Percentiles rank a stretch among this genome's conserved stretches.
phyloP scores from a whole-genome alignment of 106 monocot genomes.

The Apostasia shenzhenica region DNA sequence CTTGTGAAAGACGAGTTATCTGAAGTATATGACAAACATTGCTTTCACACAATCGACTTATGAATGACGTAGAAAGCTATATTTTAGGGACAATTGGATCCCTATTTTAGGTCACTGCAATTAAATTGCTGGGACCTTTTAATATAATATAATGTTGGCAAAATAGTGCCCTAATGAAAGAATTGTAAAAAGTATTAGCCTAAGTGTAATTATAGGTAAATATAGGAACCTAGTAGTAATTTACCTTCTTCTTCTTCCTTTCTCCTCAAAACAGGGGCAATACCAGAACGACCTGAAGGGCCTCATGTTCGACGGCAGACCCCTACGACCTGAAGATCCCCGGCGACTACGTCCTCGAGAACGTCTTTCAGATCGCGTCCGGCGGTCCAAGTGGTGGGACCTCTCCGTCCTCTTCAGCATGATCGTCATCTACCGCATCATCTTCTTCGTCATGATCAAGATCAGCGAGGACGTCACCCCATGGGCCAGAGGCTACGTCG shows the following conservation, averaged over 20 bases:
- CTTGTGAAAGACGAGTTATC: too few relatives aligned
- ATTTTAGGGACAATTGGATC: too few relatives aligned
- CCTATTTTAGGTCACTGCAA: too few relatives aligned
- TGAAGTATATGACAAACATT: too few relatives aligned
- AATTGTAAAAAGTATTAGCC: too few relatives aligned
- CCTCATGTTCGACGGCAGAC: constrained; percentile 48
- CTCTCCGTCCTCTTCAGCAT: constrained; percentile 55
- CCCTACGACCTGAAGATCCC: constrained; percentile 52
- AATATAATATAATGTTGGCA: too few relatives aligned
- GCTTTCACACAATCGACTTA: too few relatives aligned
- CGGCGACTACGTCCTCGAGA: constrained; percentile 51
- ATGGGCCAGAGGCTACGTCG: constrained; percentile 53
- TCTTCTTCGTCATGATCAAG: constrained; percentile 73
- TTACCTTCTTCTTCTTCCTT: not conserved
- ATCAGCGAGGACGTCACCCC: constrained; percentile 54
- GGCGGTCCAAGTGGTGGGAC: constrained; percentile 63
- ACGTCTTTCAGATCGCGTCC: constrained; percentile 63
- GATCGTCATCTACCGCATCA: constrained; percentile 56
- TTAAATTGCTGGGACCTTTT: too few relatives aligned
- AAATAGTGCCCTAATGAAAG: too few relatives aligned
- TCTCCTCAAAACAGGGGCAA: constrained; percentile 32
- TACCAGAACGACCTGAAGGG: constrained; percentile 66
- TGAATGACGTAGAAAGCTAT: too few relatives aligned
- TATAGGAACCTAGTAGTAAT: not conserved
- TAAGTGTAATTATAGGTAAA: too few relatives aligned